phyloP scores from a whole-genome alignment of 2,329 filamentous ascomycete genomes.

The Didymella exigua region DNA sequence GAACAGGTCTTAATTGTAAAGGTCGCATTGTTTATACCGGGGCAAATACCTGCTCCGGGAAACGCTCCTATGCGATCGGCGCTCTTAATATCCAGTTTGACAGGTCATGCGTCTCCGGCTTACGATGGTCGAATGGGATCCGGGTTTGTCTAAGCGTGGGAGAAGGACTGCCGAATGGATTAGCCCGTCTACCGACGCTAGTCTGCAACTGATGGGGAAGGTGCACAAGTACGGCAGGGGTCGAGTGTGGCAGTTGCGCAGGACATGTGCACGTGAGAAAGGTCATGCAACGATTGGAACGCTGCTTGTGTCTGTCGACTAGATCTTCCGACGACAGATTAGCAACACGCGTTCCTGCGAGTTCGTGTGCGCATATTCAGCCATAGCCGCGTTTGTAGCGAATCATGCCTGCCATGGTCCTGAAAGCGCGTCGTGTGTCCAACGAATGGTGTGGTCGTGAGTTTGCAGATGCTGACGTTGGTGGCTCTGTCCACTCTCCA shows the following conservation, averaged over 20 bases:
- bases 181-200: slow-evolving; percentile 19
- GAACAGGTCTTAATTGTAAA: neutral
- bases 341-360: slow-evolving; percentile 4
- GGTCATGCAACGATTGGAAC: slow-evolving; percentile 5
- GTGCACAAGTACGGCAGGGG: slow-evolving; percentile 15
- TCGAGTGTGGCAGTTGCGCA: neutral
- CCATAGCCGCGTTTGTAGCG: neutral
- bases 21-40: neutral
- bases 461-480: neutral
- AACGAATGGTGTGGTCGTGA: neutral
- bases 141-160: slow-evolving; percentile 10
- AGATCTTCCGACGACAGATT: neutral
- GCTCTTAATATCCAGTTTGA: slow-evolving; percentile 8
- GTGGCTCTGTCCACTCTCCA: no score
- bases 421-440: neutral
- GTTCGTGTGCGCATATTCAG: neutral
- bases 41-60: slow-evolving; percentile 5
- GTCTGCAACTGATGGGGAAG: slow-evolving; percentile 26
- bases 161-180: slow-evolving; percentile 11
- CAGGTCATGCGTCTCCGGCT: neutral
- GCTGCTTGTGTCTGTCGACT: neutral
- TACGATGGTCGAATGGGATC: slow-evolving; percentile 4
- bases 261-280: slow-evolving; percentile 4
- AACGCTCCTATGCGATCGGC: slow-evolving; percentile 6
- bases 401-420: neutral